Percentiles rank a stretch among this genome's conserved stretches.
Conservation (phyloP, 2,329 filamentous ascomycete genomes). For the Xenosphaeropsis pyriputrescens region DNA sequence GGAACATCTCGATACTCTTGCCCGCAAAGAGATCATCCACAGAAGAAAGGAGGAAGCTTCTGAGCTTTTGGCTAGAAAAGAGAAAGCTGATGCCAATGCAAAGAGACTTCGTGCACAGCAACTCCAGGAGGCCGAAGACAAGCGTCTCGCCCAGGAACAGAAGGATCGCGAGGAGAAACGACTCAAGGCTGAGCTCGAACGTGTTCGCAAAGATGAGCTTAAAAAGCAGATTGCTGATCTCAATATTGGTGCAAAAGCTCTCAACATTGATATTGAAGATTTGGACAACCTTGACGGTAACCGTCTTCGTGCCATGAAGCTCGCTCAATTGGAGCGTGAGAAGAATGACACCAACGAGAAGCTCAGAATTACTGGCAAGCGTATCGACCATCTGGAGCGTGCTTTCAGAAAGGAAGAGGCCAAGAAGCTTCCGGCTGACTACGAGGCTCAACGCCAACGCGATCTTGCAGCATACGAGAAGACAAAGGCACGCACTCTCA, state of each 20-base stretch:
- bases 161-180: conserved; percentile 79
- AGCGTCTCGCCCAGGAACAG: conserved; percentile 83
- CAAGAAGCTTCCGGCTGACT: conserved; percentile 81
- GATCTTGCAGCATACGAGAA: conserved; percentile 73
- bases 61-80: conserved; percentile 72
- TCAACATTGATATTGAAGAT: conserved; percentile 64
- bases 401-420: conserved; percentile 91
- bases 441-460: conserved; percentile 63
- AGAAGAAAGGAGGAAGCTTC: conserved; percentile 96
- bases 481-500: conserved; percentile 62
- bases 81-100: conserved; percentile 82
- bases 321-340: conserved; percentile 90
- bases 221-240: conserved; percentile 87
- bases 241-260: conserved; percentile 68
- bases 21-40: conserved; percentile 80
- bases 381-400: conserved; percentile 92
- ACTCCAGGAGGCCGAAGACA: conserved; percentile 76
- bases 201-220: conserved; percentile 82
- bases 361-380: conserved; percentile 82
- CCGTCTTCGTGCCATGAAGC: conserved; percentile 84
- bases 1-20: conserved; percentile 75
- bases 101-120: conserved; percentile 80
- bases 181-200: conserved; percentile 73
- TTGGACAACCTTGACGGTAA: conserved; percentile 80
- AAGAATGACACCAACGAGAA: conserved; percentile 93